Evolutionary conservation across 192 early-diverging fungal genomes (phyloP), one percentile per base, ranked within the genome.

Genomic region (Coemansia sp.): DNA sequence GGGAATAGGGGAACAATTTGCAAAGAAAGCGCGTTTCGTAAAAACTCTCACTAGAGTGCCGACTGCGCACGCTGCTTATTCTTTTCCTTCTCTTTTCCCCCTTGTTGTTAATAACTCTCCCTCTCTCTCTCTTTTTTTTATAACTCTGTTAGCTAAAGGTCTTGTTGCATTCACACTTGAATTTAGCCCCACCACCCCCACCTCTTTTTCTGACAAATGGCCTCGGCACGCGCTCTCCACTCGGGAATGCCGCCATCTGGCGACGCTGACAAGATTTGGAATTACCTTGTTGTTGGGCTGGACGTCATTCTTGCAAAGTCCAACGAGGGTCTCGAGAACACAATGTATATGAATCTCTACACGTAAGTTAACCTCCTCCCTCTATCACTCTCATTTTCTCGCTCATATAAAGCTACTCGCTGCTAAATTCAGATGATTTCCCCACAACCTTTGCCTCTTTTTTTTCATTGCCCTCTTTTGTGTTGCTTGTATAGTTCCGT

Each of bases 261-360:
- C 48, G 71, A 82, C 45, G 69, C 80, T 11, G 65, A 70, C 57
- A 80, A 83, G 32, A 93, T 92, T 15, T 95, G 94, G 94, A 58
- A 67, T 19, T 85, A 85, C 23, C 74, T 98, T 36, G 86, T 90
- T 66, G 82, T 78, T 36, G 93, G 93, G 19, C 83, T 95, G 62
- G 86, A 93, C 66, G 83, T 85, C 60, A 93, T 98, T 75, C 87
- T 96, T 76, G 85, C 85, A 53, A 79, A 87, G 11, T 74, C 91
- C 17, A 87, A 88, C 50, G 83, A 91, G 43, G 93, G 92, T 22
- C 72, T 95, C 35, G 87, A 84, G 34, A 85, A 87, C 69, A 75
- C 75, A 40, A 85, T 86, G 54, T 98, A 92, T 77, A 91, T 95
- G 87, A 60, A 53, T 34, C 67, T 81, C 40, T 81, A 81, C 74